Conservation (phyloP, 192 early-diverging fungal species). For the Linnemannia hyalina region DNA sequence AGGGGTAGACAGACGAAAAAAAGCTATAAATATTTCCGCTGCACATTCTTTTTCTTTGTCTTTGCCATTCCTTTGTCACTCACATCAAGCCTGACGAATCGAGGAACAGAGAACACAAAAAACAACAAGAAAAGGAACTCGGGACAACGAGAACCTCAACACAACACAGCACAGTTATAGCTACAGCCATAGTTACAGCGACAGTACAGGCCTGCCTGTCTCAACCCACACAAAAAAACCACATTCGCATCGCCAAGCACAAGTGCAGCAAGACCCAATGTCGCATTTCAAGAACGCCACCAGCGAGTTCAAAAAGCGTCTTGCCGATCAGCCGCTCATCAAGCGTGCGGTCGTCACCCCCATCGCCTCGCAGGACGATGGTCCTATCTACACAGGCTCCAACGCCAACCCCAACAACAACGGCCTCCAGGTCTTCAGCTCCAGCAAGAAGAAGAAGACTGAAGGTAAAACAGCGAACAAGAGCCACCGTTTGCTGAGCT, state of each 20-base stretch:
- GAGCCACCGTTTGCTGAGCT: neutral
- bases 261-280: neutral
- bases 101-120: too few species aligned
- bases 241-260: neutral
- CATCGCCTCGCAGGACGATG: slow-evolving; percentile 15
- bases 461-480: slow-evolving; percentile 22
- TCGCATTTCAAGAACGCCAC: slow-evolving; percentile 42
- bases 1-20: neutral
- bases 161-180: neutral
- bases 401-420: slow-evolving; percentile 57
- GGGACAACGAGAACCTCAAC: neutral
- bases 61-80: too few species aligned
- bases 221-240: neutral
- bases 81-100: too few species aligned
- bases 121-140: too few species aligned
- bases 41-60: too few species aligned
- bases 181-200: too few species aligned
- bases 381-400: slow-evolving; percentile 30
- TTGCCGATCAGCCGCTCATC: slow-evolving; percentile 64
- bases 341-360: slow-evolving; percentile 47
- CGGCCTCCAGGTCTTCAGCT: slow-evolving; percentile 33
- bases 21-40: too few species aligned
- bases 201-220: neutral
- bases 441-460: slow-evolving; percentile 51
- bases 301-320: slow-evolving; percentile 62